Percentiles rank a stretch among this genome's conserved stretches.
Evolutionary conservation across 345 rosid species (phyloP).

Genomic region (Moricandia arvensis): DNA sequence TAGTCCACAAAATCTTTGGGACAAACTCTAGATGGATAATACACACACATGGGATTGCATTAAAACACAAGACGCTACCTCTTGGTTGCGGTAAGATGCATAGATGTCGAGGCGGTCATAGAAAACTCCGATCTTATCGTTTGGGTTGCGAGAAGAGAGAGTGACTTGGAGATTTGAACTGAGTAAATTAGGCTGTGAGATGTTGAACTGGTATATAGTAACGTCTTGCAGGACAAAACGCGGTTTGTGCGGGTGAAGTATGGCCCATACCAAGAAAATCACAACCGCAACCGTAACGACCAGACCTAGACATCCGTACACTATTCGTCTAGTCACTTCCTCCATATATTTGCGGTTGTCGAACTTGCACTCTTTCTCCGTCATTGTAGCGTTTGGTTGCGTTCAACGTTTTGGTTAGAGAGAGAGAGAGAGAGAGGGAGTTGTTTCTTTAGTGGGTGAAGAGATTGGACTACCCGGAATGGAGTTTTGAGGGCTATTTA

Average conservation of each 20-base stretch:
- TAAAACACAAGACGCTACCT: conserved; percentile 27
- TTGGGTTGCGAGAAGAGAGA: conserved; percentile 72
- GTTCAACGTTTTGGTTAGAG: conserved; percentile 10
- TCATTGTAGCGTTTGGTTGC: conserved; percentile 33
- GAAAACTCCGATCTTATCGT: conserved; percentile 71
- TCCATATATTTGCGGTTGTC: conserved; percentile 27
- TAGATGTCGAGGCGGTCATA: conserved; percentile 73
- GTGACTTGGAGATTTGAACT: conserved; percentile 81
- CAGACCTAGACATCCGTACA: conserved; percentile 14
- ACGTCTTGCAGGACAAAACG: conserved; percentile 78
- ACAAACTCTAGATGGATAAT: too few species aligned
- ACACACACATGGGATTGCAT: neutral
- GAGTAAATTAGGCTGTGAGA: conserved; percentile 59
- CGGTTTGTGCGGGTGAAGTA: conserved; percentile 77
- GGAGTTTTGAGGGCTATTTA: conserved; percentile 19
- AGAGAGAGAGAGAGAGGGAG: neutral
- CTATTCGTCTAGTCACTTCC: conserved; percentile 14
- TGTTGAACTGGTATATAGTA: conserved; percentile 79
- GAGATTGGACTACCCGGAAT: neutral
- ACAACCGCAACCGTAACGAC: conserved; percentile 25
- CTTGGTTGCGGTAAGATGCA: conserved; percentile 75
- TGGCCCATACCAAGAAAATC: conserved; percentile 75
- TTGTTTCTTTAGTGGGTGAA: conserved; percentile 12
- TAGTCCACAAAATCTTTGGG: too few species aligned
- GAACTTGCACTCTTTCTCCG: conserved; percentile 36